Conservation (phyloP, 2,329 filamentous ascomycete genomes). For the Scytalidium sp. region DNA sequence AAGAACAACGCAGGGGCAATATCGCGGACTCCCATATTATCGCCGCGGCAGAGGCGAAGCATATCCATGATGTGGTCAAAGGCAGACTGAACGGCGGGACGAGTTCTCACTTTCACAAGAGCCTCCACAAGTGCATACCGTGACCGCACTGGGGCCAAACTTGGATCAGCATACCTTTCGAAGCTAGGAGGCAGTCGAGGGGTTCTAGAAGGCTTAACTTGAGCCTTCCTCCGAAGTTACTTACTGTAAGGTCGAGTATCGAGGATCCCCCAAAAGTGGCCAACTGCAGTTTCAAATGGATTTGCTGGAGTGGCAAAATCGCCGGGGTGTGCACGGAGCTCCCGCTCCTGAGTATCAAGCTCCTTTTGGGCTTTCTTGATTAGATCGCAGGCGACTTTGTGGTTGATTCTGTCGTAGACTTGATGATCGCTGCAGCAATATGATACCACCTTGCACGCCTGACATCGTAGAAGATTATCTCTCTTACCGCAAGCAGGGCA, state of each 20-base stretch:
- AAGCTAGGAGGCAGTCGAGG: not conserved
- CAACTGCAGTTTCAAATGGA: conserved; percentile 35
- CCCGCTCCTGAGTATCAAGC: conserved; percentile 33
- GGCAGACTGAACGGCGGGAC: conserved; percentile 32
- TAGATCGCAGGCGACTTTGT: conserved; percentile 37
- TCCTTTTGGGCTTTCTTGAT: conserved; percentile 29
- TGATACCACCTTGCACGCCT: conserved; percentile 37
- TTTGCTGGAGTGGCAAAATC: conserved; percentile 27
- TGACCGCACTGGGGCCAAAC: conserved; percentile 26
- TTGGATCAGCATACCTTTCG: not conserved
- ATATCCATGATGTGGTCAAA: conserved; percentile 41
- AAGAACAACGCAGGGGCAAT: conserved; percentile 40
- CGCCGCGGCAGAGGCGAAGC: conserved; percentile 39
- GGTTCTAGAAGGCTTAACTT: not conserved
- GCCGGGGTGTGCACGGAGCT: conserved; percentile 29
- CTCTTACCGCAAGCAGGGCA: conserved; percentile 23
- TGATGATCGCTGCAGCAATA: conserved; percentile 48
- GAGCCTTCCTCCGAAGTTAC: not conserved
- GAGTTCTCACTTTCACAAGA: conserved; percentile 30
- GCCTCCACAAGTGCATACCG: conserved; percentile 29
- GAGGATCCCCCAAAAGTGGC: conserved; percentile 39
- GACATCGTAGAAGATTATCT: conserved; percentile 34
- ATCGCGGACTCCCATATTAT: conserved; percentile 41
- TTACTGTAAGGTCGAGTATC: conserved; percentile 39
- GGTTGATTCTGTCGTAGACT: conserved; percentile 28